phyloP scores from a whole-genome alignment of 2,329 filamentous ascomycete genomes.

The Dothistroma septosporum region DNA sequence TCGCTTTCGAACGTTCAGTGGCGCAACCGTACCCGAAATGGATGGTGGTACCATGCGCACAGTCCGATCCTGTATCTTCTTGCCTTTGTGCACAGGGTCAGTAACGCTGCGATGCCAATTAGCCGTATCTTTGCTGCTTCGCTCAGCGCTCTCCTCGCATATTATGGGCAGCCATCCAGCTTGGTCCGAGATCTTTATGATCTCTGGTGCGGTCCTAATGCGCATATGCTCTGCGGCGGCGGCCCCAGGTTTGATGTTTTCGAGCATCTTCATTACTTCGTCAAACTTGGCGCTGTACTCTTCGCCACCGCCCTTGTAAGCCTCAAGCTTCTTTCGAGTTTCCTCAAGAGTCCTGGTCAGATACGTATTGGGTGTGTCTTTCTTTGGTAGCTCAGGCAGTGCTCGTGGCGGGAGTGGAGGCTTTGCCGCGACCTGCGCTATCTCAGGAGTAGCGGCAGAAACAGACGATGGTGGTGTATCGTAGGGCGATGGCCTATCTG shows the following conservation, averaged over 20 bases:
- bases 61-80: conserved; percentile 41
- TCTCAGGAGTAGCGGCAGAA: conserved; percentile 36
- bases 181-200: conserved; percentile 28
- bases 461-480: conserved; percentile 40
- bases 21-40: conserved; percentile 46
- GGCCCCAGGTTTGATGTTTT: conserved; percentile 33
- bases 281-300: conserved; percentile 51
- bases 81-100: conserved; percentile 36
- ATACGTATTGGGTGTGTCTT: conserved; percentile 49
- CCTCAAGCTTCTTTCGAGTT: conserved; percentile 55
- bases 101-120: conserved; percentile 42
- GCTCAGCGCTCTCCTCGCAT: conserved; percentile 45
- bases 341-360: conserved; percentile 55
- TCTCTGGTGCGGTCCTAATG: conserved; percentile 45
- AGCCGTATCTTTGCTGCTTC: conserved; percentile 30
- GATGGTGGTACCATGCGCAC: conserved; percentile 56
- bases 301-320: conserved; percentile 46
- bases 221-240: conserved; percentile 35
- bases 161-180: conserved; percentile 47
- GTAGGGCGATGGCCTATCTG: conserved; percentile 28
- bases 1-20: conserved; percentile 55
- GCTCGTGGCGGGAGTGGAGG: conserved; percentile 36
- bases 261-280: conserved; percentile 52
- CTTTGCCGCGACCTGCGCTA: conserved; percentile 17
- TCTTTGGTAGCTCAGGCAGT: conserved; percentile 41